Evolutionary conservation across 2,329 filamentous ascomycete genomes (phyloP).

Genomic region (Elsinoe australis): DNA sequence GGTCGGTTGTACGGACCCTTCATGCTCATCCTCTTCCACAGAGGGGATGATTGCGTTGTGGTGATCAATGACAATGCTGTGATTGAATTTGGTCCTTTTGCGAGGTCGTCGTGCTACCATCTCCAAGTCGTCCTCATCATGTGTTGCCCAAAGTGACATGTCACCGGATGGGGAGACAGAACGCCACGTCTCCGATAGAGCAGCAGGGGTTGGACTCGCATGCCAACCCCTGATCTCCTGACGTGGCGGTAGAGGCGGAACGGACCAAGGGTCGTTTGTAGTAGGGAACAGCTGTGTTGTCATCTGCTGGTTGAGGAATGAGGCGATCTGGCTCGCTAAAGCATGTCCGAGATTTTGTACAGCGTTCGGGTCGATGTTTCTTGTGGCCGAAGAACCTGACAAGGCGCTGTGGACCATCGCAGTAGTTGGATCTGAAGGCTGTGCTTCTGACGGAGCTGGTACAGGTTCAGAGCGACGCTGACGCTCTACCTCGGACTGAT

Average conservation of each 20-base stretch:
- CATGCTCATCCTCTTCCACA: not conserved
- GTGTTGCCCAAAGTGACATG: constrained; percentile 23
- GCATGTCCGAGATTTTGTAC: constrained; percentile 30
- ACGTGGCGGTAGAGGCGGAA: constrained; percentile 10
- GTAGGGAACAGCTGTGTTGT: constrained; percentile 26
- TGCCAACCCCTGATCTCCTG: too few species aligned
- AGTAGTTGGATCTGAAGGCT: constrained; percentile 12
- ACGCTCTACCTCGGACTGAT: too few species aligned
- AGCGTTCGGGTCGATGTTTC: constrained; percentile 22
- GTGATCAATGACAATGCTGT: constrained; percentile 6
- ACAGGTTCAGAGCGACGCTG: too few species aligned
- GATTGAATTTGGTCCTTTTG: not conserved
- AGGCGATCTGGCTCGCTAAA: constrained; percentile 31
- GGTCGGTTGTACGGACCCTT: not conserved
- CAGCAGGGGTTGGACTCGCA: not conserved
- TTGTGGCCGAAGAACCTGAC: constrained; percentile 17
- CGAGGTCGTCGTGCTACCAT: not conserved
- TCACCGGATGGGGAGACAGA: constrained; percentile 6
- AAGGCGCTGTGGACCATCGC: constrained; percentile 12
- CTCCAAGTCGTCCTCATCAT: constrained; percentile 1
- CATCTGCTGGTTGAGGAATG: constrained; percentile 24
- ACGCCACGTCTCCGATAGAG: not conserved
- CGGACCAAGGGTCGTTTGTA: constrained; percentile 22
- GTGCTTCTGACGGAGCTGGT: constrained; percentile 10
- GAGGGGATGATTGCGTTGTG: not conserved